Evolutionary conservation across 169 alveolate species (phyloP).

Genomic region (Babesia sp.): DNA sequence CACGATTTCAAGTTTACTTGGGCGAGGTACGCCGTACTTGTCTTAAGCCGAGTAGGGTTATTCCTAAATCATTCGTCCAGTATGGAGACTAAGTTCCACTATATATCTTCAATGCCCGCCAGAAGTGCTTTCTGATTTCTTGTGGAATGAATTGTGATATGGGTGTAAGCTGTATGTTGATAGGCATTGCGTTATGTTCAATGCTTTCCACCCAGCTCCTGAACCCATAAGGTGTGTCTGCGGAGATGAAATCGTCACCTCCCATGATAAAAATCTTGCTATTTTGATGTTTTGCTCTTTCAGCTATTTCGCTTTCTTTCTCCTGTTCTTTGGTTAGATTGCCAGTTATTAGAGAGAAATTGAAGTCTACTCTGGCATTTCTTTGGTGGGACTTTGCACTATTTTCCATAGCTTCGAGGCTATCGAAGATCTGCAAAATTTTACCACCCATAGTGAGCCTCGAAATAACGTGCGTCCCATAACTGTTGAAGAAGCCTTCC

Average conservation of each 20-base stretch:
- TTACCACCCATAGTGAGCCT: conserved; percentile 46
- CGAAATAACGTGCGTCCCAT: conserved; percentile 35
- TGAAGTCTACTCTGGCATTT: not conserved
- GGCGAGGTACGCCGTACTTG: too few relatives aligned
- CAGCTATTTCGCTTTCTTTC: not conserved
- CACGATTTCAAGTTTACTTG: too few relatives aligned
- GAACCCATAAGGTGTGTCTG: not conserved
- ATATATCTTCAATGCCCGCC: conserved; percentile 12
- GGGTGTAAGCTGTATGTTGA: conserved; percentile 53
- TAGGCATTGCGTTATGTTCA: conserved; percentile 56
- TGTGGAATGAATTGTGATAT: conserved; percentile 35
- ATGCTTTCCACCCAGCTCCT: conserved; percentile 50
- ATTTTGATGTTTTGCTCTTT: not conserved
- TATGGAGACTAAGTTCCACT: not conserved
- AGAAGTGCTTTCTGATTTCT: conserved; percentile 10
- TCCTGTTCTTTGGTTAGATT: not conserved
- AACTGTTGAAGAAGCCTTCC: conserved; percentile 28
- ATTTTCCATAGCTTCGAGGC: not conserved
- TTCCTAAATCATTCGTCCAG: too few relatives aligned
- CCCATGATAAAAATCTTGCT: conserved; percentile 46
- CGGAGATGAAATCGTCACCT: conserved; percentile 27
- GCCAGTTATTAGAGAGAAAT: not conserved
- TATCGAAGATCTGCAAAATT: not conserved
- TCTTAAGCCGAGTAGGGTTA: too few relatives aligned
- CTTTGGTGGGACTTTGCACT: not conserved